Evolutionary conservation across 345 rosid genomes (phyloP).

Genomic region (Euphorbia peplus): DNA sequence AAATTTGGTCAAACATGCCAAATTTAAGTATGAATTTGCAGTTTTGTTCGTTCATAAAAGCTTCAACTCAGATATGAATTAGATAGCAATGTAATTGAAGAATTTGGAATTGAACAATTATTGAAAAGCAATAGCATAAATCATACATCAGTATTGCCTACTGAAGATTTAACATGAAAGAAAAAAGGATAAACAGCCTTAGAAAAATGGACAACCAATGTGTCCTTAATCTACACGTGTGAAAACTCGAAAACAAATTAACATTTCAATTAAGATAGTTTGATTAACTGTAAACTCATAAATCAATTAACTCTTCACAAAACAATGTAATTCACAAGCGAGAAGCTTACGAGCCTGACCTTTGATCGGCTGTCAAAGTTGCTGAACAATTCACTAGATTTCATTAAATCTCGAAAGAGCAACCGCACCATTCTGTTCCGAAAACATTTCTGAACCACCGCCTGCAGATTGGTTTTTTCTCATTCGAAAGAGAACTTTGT

Average conservation of each 20-base stretch:
- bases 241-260: conserved; percentile 20
- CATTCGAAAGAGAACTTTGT: conserved; percentile 13
- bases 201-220: conserved; percentile 30
- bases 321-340: conserved; percentile 24
- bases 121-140: conserved; percentile 13
- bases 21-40: neutral
- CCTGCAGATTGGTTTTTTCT: conserved; percentile 39
- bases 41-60: too few species aligned
- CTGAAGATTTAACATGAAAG: conserved; percentile 4
- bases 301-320: conserved; percentile 20
- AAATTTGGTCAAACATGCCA: neutral
- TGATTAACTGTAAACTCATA: conserved; percentile 13
- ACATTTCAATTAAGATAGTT: conserved; percentile 23
- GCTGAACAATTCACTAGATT: conserved; percentile 1
- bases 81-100: neutral
- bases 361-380: conserved; percentile 18
- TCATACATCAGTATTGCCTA: conserved; percentile 19
- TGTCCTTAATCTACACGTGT: conserved; percentile 23
- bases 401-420: conserved; percentile 24
- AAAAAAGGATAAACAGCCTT: conserved; percentile 15
- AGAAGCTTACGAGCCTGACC: conserved; percentile 26
- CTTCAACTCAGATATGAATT: neutral
- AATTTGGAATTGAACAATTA: neutral
- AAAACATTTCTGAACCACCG: conserved; percentile 29
- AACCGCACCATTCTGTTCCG: conserved; percentile 19